These are phyloP conservation scores for Claviceps sorghi DNA, from an alignment of 2,329 filamentous ascomycete genomes.

Conservation along the genomic window DNA sequence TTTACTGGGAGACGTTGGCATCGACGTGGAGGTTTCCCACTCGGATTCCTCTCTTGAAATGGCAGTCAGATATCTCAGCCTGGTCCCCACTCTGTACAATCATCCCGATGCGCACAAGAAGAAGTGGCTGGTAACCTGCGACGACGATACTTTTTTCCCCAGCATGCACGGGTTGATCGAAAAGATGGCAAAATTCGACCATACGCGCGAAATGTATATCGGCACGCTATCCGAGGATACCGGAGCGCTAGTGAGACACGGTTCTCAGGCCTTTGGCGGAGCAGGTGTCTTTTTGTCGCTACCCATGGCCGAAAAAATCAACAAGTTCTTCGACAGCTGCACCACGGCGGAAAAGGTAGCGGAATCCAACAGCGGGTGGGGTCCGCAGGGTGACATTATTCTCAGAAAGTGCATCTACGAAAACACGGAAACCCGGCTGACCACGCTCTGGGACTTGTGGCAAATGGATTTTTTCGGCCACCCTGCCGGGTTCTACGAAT, in stretches of 20 bases:
- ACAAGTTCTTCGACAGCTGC: constrained; percentile 30
- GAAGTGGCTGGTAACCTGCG: constrained; percentile 48
- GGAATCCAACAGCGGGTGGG: constrained; percentile 43
- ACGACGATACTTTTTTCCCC: constrained; percentile 52
- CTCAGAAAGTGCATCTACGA: constrained; percentile 51
- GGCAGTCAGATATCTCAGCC: constrained; percentile 42
- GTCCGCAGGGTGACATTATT: constrained; percentile 45
- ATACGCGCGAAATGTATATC: constrained; percentile 39
- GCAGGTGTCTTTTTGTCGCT: constrained; percentile 48
- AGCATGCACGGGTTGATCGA: constrained; percentile 40
- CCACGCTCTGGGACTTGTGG: constrained; percentile 41
- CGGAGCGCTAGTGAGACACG: constrained; percentile 43
- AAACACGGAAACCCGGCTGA: constrained; percentile 43
- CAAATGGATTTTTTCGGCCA: constrained; percentile 47
- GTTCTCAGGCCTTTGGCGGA: constrained; percentile 49
- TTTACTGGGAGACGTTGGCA: constrained; percentile 31
- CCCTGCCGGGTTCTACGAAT: constrained; percentile 50
- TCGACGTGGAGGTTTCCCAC: constrained; percentile 43
- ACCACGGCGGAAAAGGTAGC: constrained; percentile 35
- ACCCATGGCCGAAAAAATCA: constrained; percentile 30
- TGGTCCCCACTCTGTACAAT: constrained; percentile 39
- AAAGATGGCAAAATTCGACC: constrained; percentile 36
- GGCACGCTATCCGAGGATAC: constrained; percentile 48
- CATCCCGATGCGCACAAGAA: constrained; percentile 32
- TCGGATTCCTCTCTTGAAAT: constrained; percentile 39